A percentile compares a stretch with the other conserved stretches of the same genome.
phyloP scores from a whole-genome alignment of 2,329 filamentous ascomycete genomes.

The Aureobasidium sp. region DNA sequence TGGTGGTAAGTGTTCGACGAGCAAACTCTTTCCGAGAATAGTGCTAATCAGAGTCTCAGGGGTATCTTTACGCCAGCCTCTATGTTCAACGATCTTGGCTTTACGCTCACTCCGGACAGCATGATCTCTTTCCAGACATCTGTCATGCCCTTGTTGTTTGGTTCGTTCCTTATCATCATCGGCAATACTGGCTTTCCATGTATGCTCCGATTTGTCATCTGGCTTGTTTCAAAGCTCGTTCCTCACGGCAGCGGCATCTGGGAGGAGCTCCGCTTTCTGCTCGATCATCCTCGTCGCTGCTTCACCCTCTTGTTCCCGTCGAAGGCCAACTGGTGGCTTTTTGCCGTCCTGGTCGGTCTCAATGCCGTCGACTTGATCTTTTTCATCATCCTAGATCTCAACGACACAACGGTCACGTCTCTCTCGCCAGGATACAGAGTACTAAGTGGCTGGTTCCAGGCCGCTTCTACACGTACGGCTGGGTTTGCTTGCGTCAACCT shows the following conservation, averaged over 20 bases:
- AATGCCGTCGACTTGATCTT: conserved; percentile 83
- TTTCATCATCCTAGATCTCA: conserved; percentile 85
- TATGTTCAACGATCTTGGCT: conserved; percentile 91
- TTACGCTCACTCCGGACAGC: conserved; percentile 84
- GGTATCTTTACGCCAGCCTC: conserved; percentile 82
- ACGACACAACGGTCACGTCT: conserved; percentile 59
- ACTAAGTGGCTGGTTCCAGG: conserved; percentile 84
- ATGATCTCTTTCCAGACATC: conserved; percentile 84
- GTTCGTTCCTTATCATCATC: conserved; percentile 83
- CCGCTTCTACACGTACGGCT: conserved; percentile 80
- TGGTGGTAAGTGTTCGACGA: conserved; percentile 60
- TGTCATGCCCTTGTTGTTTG: conserved; percentile 65
- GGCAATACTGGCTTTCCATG: conserved; percentile 94
- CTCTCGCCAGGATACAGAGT: conserved; percentile 69
- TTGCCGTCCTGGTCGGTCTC: conserved; percentile 72
- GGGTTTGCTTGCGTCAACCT: conserved; percentile 81
- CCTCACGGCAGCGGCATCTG: conserved; percentile 64
- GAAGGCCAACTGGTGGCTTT: conserved; percentile 91
- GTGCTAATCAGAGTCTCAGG: conserved; percentile 27
- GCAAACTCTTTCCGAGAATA: too few relatives aligned
- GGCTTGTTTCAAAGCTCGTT: conserved; percentile 63
- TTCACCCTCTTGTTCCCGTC: conserved; percentile 92
- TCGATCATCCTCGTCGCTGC: conserved; percentile 91
- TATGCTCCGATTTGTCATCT: conserved; percentile 90
- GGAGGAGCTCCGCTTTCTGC: conserved; percentile 83